Conservation (phyloP, 2,329 filamentous ascomycete genomes). For the Colletotrichum tabaci region DNA sequence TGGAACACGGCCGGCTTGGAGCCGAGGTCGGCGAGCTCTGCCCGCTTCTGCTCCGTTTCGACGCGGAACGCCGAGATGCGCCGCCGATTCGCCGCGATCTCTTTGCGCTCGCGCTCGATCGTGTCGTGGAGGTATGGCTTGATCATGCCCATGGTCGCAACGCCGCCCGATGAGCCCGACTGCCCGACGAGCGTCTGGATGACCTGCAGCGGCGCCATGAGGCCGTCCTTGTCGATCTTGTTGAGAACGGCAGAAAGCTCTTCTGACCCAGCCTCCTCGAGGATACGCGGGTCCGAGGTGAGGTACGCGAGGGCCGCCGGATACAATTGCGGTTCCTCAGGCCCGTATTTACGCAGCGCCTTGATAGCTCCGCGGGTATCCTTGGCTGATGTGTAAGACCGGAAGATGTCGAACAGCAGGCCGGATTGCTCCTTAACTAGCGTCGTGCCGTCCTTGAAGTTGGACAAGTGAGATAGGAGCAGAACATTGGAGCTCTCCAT, state of each 20-base stretch:
- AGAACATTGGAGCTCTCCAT: conserved; percentile 97
- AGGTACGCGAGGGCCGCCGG: conserved; percentile 94
- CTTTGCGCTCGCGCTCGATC: conserved; percentile 88
- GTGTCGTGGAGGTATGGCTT: conserved; percentile 92
- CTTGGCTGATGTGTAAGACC: conserved; percentile 92
- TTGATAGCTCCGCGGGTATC: conserved; percentile 93
- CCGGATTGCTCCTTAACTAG: conserved; percentile 95
- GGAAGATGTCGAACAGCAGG: conserved; percentile 94
- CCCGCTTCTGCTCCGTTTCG: conserved; percentile 85
- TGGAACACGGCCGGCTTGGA: conserved; percentile 91
- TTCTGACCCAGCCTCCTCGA: conserved; percentile 86
- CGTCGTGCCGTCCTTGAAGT: conserved; percentile 91
- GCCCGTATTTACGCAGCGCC: conserved; percentile 91
- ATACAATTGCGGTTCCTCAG: conserved; percentile 91
- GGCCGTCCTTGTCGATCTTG: conserved; percentile 89
- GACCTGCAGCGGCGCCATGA: conserved; percentile 97
- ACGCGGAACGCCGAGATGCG: conserved; percentile 86
- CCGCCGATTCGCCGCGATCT: conserved; percentile 85
- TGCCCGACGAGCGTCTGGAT: conserved; percentile 89
- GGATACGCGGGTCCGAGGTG: conserved; percentile 84
- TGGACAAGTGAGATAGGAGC: conserved; percentile 89
- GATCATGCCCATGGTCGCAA: conserved; percentile 97
- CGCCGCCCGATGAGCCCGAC: conserved; percentile 62
- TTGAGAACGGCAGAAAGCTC: conserved; percentile 86
- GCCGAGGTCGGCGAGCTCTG: conserved; percentile 83